A percentile compares a stretch with the other conserved stretches of the same genome.
These are phyloP conservation scores for Isoetes taiwanensis DNA, from an alignment of 75 land plant genomes.

Conservation along the genomic window DNA sequence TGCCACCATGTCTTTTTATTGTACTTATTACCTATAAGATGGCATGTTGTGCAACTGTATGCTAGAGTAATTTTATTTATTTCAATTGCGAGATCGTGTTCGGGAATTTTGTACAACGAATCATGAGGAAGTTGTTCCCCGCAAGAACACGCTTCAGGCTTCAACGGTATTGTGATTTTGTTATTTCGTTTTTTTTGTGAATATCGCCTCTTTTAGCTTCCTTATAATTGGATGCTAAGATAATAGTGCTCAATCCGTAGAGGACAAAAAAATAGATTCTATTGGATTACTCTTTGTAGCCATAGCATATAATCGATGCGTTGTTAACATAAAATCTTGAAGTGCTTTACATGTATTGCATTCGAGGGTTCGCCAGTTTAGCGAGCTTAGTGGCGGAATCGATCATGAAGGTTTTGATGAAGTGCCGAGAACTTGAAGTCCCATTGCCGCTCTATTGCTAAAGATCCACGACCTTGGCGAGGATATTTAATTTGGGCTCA, in stretches of 20 bases:
- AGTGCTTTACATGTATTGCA: too few species aligned
- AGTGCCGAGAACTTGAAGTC: conserved; percentile 26
- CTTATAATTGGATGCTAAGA: not conserved
- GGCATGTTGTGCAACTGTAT: too few species aligned
- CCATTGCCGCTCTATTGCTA: too few species aligned
- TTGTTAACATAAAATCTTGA: too few species aligned
- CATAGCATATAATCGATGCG: too few species aligned
- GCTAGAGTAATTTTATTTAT: too few species aligned
- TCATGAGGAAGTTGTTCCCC: conserved; percentile 35
- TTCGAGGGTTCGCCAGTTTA: conserved; percentile 27
- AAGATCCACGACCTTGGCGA: too few species aligned
- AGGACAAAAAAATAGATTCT: too few species aligned
- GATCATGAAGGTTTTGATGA: conserved; percentile 28
- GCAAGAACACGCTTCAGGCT: conserved; percentile 29
- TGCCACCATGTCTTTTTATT: conserved; percentile 2
- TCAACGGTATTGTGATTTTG: conserved; percentile 13
- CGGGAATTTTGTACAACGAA: conserved; percentile 35
- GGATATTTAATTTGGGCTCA: too few species aligned
- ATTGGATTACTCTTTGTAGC: too few species aligned
- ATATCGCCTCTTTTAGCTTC: not conserved
- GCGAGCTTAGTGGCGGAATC: conserved; percentile 24
- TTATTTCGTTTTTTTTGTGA: not conserved
- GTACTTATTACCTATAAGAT: too few species aligned
- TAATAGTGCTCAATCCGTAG: too few species aligned
- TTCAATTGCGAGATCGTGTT: conserved; percentile 14